Conservation (phyloP, 805 yeast genomes). For the Sugiyamaella qingdaonensis region DNA sequence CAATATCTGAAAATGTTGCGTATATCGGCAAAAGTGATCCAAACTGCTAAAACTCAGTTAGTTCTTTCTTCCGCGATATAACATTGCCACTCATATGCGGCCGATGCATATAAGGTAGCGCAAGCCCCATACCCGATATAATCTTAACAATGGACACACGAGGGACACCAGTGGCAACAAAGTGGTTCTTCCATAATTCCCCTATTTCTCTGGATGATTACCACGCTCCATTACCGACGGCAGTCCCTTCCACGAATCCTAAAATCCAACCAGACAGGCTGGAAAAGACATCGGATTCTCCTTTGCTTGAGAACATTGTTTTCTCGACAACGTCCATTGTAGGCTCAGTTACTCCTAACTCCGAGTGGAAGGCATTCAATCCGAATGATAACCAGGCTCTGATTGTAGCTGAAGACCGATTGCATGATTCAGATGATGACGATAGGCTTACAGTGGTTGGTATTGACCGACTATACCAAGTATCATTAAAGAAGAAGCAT, state of each 20-base stretch:
- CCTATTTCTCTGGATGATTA: slow-evolving; percentile 25
- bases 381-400: slow-evolving; percentile 34
- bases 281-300: not conserved
- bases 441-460: slow-evolving; percentile 29
- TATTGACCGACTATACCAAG: slow-evolving; percentile 28
- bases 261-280: not conserved
- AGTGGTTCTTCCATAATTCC: slow-evolving; percentile 28
- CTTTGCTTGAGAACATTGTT: slow-evolving; percentile 1
- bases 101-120: not conserved
- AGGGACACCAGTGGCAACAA: slow-evolving; percentile 12
- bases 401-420: slow-evolving; percentile 12
- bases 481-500: slow-evolving; percentile 18
- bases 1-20: too few species aligned
- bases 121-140: not conserved
- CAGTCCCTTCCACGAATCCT: slow-evolving; percentile 1
- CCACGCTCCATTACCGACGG: slow-evolving; percentile 24
- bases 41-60: too few species aligned
- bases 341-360: slow-evolving; percentile 26
- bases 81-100: too few species aligned
- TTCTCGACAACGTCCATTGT: slow-evolving; percentile 26
- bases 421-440: slow-evolving; percentile 5
- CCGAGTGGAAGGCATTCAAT: slow-evolving; percentile 37
- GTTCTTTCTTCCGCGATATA: too few species aligned
- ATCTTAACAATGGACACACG: not conserved
- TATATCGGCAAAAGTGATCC: too few species aligned